A percentile compares a stretch with the other conserved stretches of the same genome.
These are phyloP conservation scores for Xylariaceae sp. DNA, from an alignment of 2,329 filamentous ascomycete genomes.

Conservation along the genomic window DNA sequence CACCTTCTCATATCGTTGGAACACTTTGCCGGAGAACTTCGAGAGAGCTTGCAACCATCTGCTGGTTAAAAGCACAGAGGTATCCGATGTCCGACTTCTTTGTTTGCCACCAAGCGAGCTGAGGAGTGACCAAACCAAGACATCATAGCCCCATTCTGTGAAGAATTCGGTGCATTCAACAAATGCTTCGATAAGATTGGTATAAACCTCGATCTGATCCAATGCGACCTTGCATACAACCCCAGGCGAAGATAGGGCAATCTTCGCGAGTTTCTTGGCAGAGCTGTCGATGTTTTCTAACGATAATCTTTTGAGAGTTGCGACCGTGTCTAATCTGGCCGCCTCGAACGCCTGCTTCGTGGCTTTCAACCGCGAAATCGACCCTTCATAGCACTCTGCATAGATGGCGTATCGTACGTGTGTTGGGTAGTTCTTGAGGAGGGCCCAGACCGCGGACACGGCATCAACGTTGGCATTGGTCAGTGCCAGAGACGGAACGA, in stretches of 20 bases:
- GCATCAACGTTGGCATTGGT: constrained; percentile 78
- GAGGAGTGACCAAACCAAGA: constrained; percentile 87
- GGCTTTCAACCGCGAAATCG: constrained; percentile 68
- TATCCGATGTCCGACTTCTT: constrained; percentile 57
- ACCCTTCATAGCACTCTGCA: constrained; percentile 83
- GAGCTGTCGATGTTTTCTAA: constrained; percentile 81
- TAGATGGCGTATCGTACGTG: constrained; percentile 81
- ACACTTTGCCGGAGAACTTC: constrained; percentile 85
- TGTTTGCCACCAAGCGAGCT: constrained; percentile 60
- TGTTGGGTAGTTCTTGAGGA: constrained; percentile 73
- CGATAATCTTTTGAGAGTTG: constrained; percentile 83
- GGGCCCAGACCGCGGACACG: constrained; percentile 79
- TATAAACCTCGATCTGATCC: constrained; percentile 86
- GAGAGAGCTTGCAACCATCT: constrained; percentile 88
- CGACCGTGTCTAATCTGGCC: constrained; percentile 72
- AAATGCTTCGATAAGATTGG: constrained; percentile 89
- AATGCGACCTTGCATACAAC: constrained; percentile 87
- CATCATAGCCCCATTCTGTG: constrained; percentile 85
- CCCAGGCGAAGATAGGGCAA: constrained; percentile 85
- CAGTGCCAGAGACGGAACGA: constrained; percentile 85
- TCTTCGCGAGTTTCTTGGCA: constrained; percentile 83
- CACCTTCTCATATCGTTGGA: constrained; percentile 78
- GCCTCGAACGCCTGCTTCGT: constrained; percentile 74
- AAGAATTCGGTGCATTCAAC: constrained; percentile 95
- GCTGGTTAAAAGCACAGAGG: constrained; percentile 69